Conservation (phyloP, 768 basidiomycete species). For the Mycena alexandri region DNA sequence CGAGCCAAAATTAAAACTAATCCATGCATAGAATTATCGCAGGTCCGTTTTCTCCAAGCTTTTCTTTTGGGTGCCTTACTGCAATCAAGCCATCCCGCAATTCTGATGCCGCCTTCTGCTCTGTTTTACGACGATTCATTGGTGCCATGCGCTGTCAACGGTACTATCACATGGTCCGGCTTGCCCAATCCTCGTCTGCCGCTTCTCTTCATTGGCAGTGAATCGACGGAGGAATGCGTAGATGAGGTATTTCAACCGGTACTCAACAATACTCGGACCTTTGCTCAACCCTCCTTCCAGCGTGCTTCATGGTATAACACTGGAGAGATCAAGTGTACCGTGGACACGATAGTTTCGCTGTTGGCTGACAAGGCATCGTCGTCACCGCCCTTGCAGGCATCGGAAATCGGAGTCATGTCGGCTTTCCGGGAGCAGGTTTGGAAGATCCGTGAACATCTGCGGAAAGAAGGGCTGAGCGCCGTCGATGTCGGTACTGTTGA, state of each 20-base stretch:
- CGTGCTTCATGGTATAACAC: slow-evolving; percentile 64
- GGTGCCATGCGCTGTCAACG: slow-evolving; percentile 60
- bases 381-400: slow-evolving; percentile 54
- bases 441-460: slow-evolving; percentile 60
- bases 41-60: slow-evolving; percentile 15
- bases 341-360: slow-evolving; percentile 55
- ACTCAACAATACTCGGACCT: background rate
- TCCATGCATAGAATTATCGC: slow-evolving; percentile 32
- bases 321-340: slow-evolving; percentile 58
- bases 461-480: slow-evolving; percentile 54
- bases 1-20: background rate
- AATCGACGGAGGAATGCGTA: slow-evolving; percentile 56
- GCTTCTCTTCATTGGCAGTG: slow-evolving; percentile 59
- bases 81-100: slow-evolving; percentile 58
- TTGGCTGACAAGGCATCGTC: slow-evolving; percentile 51
- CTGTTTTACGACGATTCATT: slow-evolving; percentile 66
- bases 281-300: slow-evolving; percentile 38
- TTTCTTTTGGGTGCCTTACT: background rate
- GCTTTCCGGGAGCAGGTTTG: slow-evolving; percentile 68
- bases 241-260: slow-evolving; percentile 53
- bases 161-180: slow-evolving; percentile 55
- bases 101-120: slow-evolving; percentile 66
- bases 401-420: slow-evolving; percentile 64
- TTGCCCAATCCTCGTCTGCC: slow-evolving; percentile 56
- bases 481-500: slow-evolving; percentile 69